Evolutionary conservation across 2,329 filamentous ascomycete species (phyloP).

Genomic region (Fonsecaea monophora): DNA sequence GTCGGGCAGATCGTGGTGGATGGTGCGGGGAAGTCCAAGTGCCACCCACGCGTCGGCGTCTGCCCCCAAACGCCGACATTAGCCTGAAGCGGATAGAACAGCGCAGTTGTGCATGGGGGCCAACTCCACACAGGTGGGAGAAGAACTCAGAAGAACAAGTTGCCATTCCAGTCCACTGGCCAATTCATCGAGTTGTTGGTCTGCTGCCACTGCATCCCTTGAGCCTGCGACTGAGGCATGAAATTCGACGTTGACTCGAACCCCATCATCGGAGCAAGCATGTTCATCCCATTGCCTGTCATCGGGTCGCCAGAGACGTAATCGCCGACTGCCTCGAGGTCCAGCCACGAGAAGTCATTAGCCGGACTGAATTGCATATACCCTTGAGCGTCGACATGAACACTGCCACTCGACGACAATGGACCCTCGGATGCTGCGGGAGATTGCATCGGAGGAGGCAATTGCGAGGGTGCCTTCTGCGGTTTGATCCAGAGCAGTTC

Average conservation of each 20-base stretch:
- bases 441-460: constrained; percentile 36
- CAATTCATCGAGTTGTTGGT: constrained; percentile 43
- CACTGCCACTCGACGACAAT: constrained; percentile 42
- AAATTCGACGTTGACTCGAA: constrained; percentile 31
- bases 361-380: constrained; percentile 54
- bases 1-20: neutral
- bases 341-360: constrained; percentile 68
- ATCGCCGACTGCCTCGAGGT: constrained; percentile 66
- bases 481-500: constrained; percentile 64
- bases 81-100: constrained; percentile 23
- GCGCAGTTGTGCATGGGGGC: constrained; percentile 1
- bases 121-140: neutral
- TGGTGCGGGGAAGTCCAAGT: constrained; percentile 25
- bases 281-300: constrained; percentile 26
- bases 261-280: constrained; percentile 33
- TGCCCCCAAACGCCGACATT: constrained; percentile 24
- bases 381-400: constrained; percentile 39
- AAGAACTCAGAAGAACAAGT: constrained; percentile 41
- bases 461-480: constrained; percentile 38
- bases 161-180: constrained; percentile 48
- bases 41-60: constrained; percentile 22
- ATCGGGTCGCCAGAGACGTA: constrained; percentile 58
- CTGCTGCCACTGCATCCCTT: constrained; percentile 45
- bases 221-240: constrained; percentile 29
- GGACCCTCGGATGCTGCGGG: constrained; percentile 43